Evolutionary conservation across 2,329 filamentous ascomycete genomes (phyloP).

Genomic region (Botrytis byssoidea): DNA sequence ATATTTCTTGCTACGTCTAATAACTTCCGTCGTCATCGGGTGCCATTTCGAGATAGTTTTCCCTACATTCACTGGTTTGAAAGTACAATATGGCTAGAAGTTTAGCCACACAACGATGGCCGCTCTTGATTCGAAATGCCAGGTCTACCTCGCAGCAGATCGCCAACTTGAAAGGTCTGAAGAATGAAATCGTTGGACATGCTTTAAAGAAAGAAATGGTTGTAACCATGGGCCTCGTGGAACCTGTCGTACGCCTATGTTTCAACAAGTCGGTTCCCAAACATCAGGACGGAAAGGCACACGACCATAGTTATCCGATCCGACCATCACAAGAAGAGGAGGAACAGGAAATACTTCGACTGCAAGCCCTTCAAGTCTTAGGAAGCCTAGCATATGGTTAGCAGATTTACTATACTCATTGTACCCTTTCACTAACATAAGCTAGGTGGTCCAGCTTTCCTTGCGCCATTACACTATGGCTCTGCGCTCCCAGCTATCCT

Average conservation of each 20-base stretch:
- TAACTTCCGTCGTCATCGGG: not conserved
- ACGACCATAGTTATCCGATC: constrained; percentile 44
- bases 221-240: constrained; percentile 67
- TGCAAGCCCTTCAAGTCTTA: constrained; percentile 82
- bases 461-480: constrained; percentile 69
- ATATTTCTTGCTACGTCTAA: not conserved
- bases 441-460: constrained; percentile 75
- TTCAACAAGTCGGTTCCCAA: constrained; percentile 42
- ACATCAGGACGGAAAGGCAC: constrained; percentile 48
- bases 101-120: constrained; percentile 40
- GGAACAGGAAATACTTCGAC: constrained; percentile 66
- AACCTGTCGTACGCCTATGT: constrained; percentile 56
- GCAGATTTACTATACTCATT: constrained; percentile 30
- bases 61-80: not conserved
- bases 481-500: constrained; percentile 69
- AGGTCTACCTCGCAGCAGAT: constrained; percentile 52
- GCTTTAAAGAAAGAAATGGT: constrained; percentile 80
- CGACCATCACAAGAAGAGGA: constrained; percentile 55
- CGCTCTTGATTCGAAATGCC: constrained; percentile 57
- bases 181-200: constrained; percentile 89
- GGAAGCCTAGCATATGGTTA: constrained; percentile 81
- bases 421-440: constrained; percentile 23
- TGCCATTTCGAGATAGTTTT: not conserved
- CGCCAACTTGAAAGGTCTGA: constrained; percentile 67
- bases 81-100: constrained; percentile 18